Evolutionary conservation across 306 rosid species (phyloP), one percentile per base, ranked within the genome.

Genomic region (Prosopis cineraria): DNA sequence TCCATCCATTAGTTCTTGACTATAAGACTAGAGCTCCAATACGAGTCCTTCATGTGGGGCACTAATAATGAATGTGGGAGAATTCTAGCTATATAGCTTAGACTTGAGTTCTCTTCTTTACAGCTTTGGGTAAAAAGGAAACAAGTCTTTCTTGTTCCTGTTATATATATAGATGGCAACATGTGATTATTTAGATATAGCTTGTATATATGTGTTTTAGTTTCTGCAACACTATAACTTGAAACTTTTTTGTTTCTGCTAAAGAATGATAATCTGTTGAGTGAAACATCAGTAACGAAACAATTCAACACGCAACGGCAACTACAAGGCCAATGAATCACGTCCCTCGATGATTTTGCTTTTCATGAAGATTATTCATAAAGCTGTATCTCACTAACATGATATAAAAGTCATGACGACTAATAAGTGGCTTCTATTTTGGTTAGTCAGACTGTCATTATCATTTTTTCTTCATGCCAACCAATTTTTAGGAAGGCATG

Each of bases 291-390:
- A 55, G 39, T 36, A 36, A 36, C 55, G 31, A 81, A 81, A 76
- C 58, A 82, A 79, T 84, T 84, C 71, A 63, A 78, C 84, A 88
- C 90, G 88, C 41, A 86, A 84, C 1, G 72, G 47, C 73, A 37
- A 70, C 84, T 65, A 52, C 77, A 80, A 72, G 68, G 78, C 17
- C 50, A 58, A 3, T 10, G 36, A 75, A 27, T 69, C 77, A 75
- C 31, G 48, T 69, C 19, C 53, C 48, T 66, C 65, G 13, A 58
- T 58, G 0, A 24, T 16, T 10, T 48, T 68, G 71, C 50, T 63
- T 40, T 85, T 68, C 67, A 43, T 22, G n/a, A 39, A 40, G 44
- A 58, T 14, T 70, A 80, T 36, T 36, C 1, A 58, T 70, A 73
- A 80, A 84, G 79, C 69, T 79, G 79, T 65, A 79, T 79, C 79